phyloP scores from a whole-genome alignment of 805 yeast genomes.

The Wickerhamiella vanderwaltii region DNA sequence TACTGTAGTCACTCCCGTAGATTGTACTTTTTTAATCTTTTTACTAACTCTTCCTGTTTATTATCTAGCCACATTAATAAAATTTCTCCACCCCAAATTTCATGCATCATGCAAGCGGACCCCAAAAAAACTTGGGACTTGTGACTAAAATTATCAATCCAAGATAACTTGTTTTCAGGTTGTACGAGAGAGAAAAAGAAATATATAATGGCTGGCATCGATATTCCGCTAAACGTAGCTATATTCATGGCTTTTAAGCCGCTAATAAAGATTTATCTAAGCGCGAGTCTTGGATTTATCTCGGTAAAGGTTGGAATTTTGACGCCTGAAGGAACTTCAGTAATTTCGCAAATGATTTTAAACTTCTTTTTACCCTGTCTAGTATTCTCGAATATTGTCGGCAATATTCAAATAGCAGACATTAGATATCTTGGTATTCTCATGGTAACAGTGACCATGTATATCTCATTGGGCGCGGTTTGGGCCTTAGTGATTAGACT shows the following conservation, averaged over 20 bases:
- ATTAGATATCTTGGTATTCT: constrained; percentile 59
- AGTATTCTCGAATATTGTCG: constrained; percentile 60
- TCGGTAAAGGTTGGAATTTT: constrained; percentile 53
- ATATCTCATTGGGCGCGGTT: constrained; percentile 36
- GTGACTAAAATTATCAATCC: too few species aligned
- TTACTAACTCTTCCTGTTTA: background rate
- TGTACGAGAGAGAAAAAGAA: too few species aligned
- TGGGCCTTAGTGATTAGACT: constrained; percentile 33
- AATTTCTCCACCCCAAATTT: too few species aligned
- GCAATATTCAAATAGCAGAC: constrained; percentile 52
- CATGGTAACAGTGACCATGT: constrained; percentile 36
- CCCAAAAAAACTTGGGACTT: too few species aligned
- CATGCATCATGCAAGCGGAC: too few species aligned
- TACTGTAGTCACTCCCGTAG: too few species aligned
- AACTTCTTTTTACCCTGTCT: constrained; percentile 62
- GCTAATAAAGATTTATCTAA: constrained; percentile 67
- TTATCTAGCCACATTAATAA: background rate
- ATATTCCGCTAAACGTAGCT: constrained; percentile 41
- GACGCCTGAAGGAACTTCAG: constrained; percentile 29
- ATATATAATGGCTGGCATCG: too few species aligned
- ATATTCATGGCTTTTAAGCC: constrained; percentile 76
- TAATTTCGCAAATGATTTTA: constrained; percentile 56
- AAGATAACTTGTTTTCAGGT: too few species aligned
- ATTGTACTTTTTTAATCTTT: too few species aligned
- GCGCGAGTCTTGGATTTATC: constrained; percentile 52